Evolutionary conservation across 805 yeast species (phyloP), one percentile per base, ranked within the genome.

Genomic region (Maudiozyma bulderi): DNA sequence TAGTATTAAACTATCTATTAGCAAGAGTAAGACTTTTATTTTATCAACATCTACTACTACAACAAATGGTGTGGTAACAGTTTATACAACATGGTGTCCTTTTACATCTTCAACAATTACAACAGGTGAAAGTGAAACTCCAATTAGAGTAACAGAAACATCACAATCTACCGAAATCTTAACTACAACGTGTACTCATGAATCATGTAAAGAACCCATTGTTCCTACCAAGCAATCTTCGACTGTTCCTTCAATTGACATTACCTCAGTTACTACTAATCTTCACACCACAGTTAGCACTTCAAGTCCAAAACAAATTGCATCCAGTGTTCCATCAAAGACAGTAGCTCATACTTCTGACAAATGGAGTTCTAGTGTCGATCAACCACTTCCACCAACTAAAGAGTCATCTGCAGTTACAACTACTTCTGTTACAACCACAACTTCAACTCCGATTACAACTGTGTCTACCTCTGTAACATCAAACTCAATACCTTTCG

Each of bases 41-140:
- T 20, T 34, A 26, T 42, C 49, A 6, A 40, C 48, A 11, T 28
- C 48, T 2, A 45, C 54, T 10, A 33, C 45, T 28, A 40, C 48
- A 20, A 43, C 48, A 3, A 35, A 45, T 11, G 54, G 53, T n/a
- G 33, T 46, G n/a, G 40, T 44, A 1, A 53, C 57, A n/a, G 59
- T 59, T 14, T 75, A 65, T 64, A 68, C 74, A 20, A 70, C 74
- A 9, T 70, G 70, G 63, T 68, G 73, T 50, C 74, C 74, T 39
- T 28, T 43, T 20, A 47, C 14, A 35, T 35, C 38, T 13, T 5
- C 6, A 13, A 13, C 8, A 13, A 35, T 9, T 35, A n/a, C 15
- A 14, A 13, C 6, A 20, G 26, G 26, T 5, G 20, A 13, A 1
- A 35, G 38, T 45, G 39, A 8, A 40, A 43, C 15, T 39, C 44